Evolutionary conservation across 768 basidiomycete species (phyloP), one percentile per base, ranked within the genome.

Genomic region (Cubamyces sp.): DNA sequence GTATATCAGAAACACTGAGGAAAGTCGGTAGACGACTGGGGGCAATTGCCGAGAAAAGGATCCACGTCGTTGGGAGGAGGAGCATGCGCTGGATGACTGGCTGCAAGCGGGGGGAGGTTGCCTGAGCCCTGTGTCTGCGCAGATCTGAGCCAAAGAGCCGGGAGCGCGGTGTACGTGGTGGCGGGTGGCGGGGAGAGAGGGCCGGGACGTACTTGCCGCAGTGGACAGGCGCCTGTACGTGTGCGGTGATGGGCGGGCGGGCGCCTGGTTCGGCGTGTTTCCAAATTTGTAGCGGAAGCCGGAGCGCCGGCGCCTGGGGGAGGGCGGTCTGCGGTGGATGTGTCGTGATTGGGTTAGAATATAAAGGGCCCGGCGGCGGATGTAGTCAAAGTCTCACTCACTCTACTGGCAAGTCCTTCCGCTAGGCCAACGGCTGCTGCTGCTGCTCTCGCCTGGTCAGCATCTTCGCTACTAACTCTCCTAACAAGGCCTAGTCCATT

Each of bases 331-430:
- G 48, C 5, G 53, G 21, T 21, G 61, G 25, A 46, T 52, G 26
- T 52, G 55, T 18, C 3, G 23, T 43, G 55, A 46, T 52, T 40
- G 50, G 19, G 55, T 52, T 47, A 53, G 42, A 41, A 51, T 60
- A 60, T 60, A 60, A 42, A 62, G 55, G 30, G 49, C 5, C 55
- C 55, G 55, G 48, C 47, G 54, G 42, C 21, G 51, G 43, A 25
- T 8, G 50, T 43, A 11, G 11, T 9, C 23, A 26, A 14, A 16
- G 16, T 16, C 19, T 26, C 15, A n/a, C n/a, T n/a, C n/a, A n/a
- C n/a, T n/a, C n/a, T n/a, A n/a, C n/a, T n/a, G n/a, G n/a, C n/a
- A 28, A 49, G 16, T 26, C 15, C 48, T 14, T 14, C 25, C 12
- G 21, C 47, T 48, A 8, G 28, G 3, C 28, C 28, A 3, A 8